Conservation (phyloP, 1,139 yeast species). For the Suhomyces maxii region DNA sequence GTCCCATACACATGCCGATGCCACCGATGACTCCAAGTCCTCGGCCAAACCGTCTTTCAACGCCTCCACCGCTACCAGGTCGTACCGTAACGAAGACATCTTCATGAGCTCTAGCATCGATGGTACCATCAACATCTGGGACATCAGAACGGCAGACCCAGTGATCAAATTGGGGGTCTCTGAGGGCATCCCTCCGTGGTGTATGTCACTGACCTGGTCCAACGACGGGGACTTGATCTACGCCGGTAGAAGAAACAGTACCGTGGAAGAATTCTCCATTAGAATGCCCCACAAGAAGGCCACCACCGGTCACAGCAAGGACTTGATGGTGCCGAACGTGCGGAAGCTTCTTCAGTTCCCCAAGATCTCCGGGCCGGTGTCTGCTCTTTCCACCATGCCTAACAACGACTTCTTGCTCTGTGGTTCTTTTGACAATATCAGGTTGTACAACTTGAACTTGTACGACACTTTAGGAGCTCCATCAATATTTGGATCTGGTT, state of each 20-base stretch:
- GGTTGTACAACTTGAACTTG: constrained; percentile 74
- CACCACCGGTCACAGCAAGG: constrained; percentile 16
- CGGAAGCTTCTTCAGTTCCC: constrained; percentile 72
- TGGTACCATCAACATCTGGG: constrained; percentile 86
- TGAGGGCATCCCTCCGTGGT: constrained; percentile 86
- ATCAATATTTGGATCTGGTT: background rate
- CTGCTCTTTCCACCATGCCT: constrained; percentile 78
- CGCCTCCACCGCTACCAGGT: constrained; percentile 17
- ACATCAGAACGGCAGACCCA: constrained; percentile 55
- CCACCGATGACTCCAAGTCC: constrained; percentile 28
- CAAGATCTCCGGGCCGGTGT: constrained; percentile 86
- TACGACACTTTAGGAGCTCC: constrained; percentile 29
- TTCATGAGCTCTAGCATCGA: constrained; percentile 83
- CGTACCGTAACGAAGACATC: constrained; percentile 50
- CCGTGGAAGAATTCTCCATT: constrained; percentile 82
- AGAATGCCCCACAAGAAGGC: constrained; percentile 51
- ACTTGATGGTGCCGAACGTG: constrained; percentile 45
- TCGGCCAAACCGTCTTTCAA: constrained; percentile 7
- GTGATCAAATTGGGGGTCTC: constrained; percentile 58
- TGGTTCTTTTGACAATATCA: constrained; percentile 86
- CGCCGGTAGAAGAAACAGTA: constrained; percentile 87
- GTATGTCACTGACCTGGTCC: constrained; percentile 92
- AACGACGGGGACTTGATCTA: constrained; percentile 74
- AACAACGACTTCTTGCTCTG: constrained; percentile 77
- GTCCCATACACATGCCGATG: constrained; percentile 31